phyloP scores from a whole-genome alignment of 2,329 filamentous ascomycete genomes.

The Aspergillus sp. region DNA sequence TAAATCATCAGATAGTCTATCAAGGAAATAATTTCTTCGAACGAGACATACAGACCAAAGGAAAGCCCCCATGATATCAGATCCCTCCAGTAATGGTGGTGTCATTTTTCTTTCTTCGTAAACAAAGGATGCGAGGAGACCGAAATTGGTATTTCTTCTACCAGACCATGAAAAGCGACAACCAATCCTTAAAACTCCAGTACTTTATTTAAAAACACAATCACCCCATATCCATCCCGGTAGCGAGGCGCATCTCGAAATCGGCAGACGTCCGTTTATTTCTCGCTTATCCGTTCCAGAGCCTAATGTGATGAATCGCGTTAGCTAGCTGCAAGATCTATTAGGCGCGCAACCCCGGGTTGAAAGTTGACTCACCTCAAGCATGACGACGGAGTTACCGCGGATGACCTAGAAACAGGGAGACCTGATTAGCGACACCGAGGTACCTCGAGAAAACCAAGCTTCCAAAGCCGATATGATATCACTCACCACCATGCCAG shows the following conservation, averaged over 20 bases:
- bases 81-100: constrained; percentile 3
- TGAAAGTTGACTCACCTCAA: constrained; percentile 61
- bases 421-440: neutral
- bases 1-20: constrained; percentile 2
- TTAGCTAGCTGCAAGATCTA: constrained; percentile 1
- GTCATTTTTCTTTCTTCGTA: constrained; percentile 9
- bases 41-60: constrained; percentile 1
- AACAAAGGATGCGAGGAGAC: constrained; percentile 15
- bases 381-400: constrained; percentile 97
- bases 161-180: constrained; percentile 30
- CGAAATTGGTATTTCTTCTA: constrained; percentile 25
- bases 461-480: neutral
- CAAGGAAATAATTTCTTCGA: neutral
- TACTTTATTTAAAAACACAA: constrained; percentile 29
- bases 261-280: constrained; percentile 30
- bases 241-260: neutral
- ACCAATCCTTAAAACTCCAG: constrained; percentile 38
- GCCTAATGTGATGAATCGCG: constrained; percentile 25
- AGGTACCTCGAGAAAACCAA: neutral
- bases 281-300: constrained; percentile 44
- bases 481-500: constrained; percentile 82
- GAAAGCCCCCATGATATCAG: neutral
- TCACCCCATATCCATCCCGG: neutral
- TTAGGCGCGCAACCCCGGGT: neutral
- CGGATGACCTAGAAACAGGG: constrained; percentile 70